A percentile compares a stretch with the other conserved stretches of the same genome.
Evolutionary conservation across 2,329 filamentous ascomycete genomes (phyloP).

Genomic region (Talaromyces piceae): DNA sequence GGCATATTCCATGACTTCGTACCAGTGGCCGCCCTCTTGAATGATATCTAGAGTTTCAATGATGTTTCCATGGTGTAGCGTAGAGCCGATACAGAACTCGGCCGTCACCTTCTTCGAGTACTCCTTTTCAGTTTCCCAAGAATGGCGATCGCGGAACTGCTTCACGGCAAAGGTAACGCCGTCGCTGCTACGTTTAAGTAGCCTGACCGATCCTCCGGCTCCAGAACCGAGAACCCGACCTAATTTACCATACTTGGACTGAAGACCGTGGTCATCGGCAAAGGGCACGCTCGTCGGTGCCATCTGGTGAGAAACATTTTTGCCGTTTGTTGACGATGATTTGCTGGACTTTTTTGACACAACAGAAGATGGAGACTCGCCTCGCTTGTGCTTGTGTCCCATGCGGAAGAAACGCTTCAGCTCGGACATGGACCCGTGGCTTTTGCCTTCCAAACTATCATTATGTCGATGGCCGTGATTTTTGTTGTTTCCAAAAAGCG

Average conservation of each 20-base stretch:
- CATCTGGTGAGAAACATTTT: slow-evolving; percentile 48
- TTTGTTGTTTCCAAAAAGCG: slow-evolving; percentile 49
- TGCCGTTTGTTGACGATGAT: slow-evolving; percentile 40
- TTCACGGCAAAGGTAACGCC: slow-evolving; percentile 95
- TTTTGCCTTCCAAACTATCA: slow-evolving; percentile 40
- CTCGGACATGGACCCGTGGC: slow-evolving; percentile 82
- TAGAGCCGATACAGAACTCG: slow-evolving; percentile 96
- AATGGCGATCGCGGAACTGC: slow-evolving; percentile 85
- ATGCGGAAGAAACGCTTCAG: slow-evolving; percentile 92
- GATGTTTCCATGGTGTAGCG: slow-evolving; percentile 93
- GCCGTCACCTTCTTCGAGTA: slow-evolving; percentile 98
- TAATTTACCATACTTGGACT: slow-evolving; percentile 91
- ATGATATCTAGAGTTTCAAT: slow-evolving; percentile 97
- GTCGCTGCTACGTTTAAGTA: slow-evolving; percentile 91
- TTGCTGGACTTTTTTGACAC: slow-evolving; percentile 50
- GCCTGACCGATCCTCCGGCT: slow-evolving; percentile 83
- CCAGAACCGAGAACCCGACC: slow-evolving; percentile 90
- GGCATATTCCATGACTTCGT: slow-evolving; percentile 98
- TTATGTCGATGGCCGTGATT: slow-evolving; percentile 28
- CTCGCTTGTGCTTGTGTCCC: slow-evolving; percentile 56
- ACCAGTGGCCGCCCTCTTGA: slow-evolving; percentile 90
- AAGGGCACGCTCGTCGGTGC: slow-evolving; percentile 61
- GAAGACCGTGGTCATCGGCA: slow-evolving; percentile 83
- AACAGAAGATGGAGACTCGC: slow-evolving; percentile 57
- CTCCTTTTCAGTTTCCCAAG: slow-evolving; percentile 88